Percentiles rank a stretch among this genome's conserved stretches.
Conservation (phyloP, 1,139 yeast genomes). For the Meyerozyma guilliermondii region DNA sequence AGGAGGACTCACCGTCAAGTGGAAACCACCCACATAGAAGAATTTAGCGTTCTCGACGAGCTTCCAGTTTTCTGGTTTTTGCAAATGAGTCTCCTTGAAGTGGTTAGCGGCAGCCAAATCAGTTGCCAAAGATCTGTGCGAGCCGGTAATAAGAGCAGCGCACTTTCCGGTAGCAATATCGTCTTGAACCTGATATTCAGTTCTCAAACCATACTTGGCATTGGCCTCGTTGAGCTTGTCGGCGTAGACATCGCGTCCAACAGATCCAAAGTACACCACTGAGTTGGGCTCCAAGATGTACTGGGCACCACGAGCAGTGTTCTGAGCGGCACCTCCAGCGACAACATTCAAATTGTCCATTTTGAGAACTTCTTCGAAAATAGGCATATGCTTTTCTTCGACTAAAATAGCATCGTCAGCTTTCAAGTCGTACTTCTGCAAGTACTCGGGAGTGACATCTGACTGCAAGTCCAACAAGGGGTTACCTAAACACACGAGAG, state of each 20-base stretch:
- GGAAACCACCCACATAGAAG: conserved; percentile 97
- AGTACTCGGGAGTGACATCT: conserved; percentile 62
- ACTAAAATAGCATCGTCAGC: conserved; percentile 93
- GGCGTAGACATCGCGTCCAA: conserved; percentile 87
- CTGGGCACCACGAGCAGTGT: conserved; percentile 98
- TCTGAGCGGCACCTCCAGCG: conserved; percentile 99
- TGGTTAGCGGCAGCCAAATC: conserved; percentile 98
- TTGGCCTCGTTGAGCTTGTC: conserved; percentile 81
- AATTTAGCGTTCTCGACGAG: conserved; percentile 74
- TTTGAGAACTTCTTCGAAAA: conserved; percentile 71
- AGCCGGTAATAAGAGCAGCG: conserved; percentile 90
- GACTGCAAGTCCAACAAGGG: conserved; percentile 89
- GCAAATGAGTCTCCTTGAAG: conserved; percentile 84
- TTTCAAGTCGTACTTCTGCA: conserved; percentile 77
- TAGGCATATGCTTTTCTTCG: conserved; percentile 83
- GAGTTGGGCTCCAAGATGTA: conserved; percentile 77
- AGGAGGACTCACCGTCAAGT: conserved; percentile 94
- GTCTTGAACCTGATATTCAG: conserved; percentile 77
- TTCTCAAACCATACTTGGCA: conserved; percentile 78
- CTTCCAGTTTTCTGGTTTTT: conserved; percentile 87
- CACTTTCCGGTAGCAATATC: conserved; percentile 91
- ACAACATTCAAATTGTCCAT: conserved; percentile 61
- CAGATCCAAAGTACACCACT: conserved; percentile 94
- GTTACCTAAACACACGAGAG: conserved; percentile 67
- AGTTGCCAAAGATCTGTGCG: conserved; percentile 87